Evolutionary conservation across 495 filamentous ascomycete genomes (phyloP).

Genomic region (Cercophora scortea): DNA sequence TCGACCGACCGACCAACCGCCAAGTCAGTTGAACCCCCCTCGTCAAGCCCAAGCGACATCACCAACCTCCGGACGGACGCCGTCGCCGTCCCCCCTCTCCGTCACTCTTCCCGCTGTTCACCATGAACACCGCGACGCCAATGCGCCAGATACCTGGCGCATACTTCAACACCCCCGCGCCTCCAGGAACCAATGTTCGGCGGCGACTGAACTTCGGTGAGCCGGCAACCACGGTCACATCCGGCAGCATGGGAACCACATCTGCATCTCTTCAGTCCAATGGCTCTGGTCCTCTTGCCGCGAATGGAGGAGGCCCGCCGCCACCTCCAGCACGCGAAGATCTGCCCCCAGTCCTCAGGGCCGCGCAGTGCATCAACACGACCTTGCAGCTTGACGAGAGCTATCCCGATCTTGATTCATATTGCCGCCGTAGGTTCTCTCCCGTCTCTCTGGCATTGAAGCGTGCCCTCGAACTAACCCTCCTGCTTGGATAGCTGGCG

Average conservation of each 20-base stretch:
- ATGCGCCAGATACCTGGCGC: constrained; percentile 63
- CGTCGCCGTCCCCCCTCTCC: not conserved
- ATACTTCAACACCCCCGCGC: constrained; percentile 64
- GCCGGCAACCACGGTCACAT: not conserved
- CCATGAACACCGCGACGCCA: constrained; percentile 58
- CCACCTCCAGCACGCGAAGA: constrained; percentile 11
- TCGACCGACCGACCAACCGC: too few species aligned
- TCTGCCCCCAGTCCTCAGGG: constrained; percentile 62
- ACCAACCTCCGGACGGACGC: not conserved
- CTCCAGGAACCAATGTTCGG: constrained; percentile 19
- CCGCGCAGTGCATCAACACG: constrained; percentile 75
- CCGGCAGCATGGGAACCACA: not conserved
- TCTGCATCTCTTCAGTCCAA: not conserved
- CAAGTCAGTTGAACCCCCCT: not conserved
- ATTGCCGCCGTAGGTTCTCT: constrained; percentile 68
- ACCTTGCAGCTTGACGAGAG: constrained; percentile 63
- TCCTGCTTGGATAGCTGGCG: constrained; percentile 40
- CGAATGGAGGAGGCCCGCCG: constrained; percentile 4
- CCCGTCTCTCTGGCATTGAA: too few species aligned
- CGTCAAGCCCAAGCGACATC: not conserved
- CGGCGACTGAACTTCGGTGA: constrained; percentile 33
- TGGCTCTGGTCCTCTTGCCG: constrained; percentile 1
- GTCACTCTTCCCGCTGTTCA: constrained; percentile 34
- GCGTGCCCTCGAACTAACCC: too few species aligned
- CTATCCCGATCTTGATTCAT: constrained; percentile 85